Evolutionary conservation across 176 grass and related monocot species (phyloP), one percentile per base, ranked within the genome.

Genomic region (Musa acuminata): DNA sequence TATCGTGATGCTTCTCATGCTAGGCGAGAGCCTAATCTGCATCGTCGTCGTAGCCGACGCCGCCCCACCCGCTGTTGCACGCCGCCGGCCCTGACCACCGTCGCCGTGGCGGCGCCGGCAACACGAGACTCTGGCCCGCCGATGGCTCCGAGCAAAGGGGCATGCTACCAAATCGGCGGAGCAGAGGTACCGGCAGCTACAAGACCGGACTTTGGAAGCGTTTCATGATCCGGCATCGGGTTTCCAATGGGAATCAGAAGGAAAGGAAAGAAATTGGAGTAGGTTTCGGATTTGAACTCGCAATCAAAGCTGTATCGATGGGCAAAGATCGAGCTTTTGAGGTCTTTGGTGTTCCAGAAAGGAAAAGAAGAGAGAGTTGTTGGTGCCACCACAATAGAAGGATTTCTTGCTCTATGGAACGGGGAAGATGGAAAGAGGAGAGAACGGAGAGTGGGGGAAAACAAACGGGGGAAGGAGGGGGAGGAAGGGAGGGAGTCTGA

Each of bases 1-100:
- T 79, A 98, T 93, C 79, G 94, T 98, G 84, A 98, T 91, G 86
- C 87, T 93, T 89, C 94, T 98, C 90, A 93, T 91, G 85, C 94
- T 91, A 64, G 88, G 94, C 74, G 94, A 98, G 52, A 98, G 74
- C 80, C 94, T 88, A 86, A 98, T 98, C 90, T 93, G 94, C 94
- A 98, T 98, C 94, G 71, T 98, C 78, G 90, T 84, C 70, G 13
- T 17, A 69, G 66, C 71, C 69, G 53, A 43, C 69, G 70, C 73
- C 8, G 64, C 64, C 21, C 27, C 77, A 9, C 52, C 50, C 35
- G 50, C 50, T 62, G 80, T 53, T 53, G 64, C 54, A 21, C 16
- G 27, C 66, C 71, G 11, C 52, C 35, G 54, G 51, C 52, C 53
- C 20, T 43, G 26, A 24, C 50, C 49, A 14, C 55, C 24, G 29